Evolutionary conservation across 2,329 filamentous ascomycete species (phyloP), one percentile per base, ranked within the genome.

Genomic region (Curvularia eragrostidis): DNA sequence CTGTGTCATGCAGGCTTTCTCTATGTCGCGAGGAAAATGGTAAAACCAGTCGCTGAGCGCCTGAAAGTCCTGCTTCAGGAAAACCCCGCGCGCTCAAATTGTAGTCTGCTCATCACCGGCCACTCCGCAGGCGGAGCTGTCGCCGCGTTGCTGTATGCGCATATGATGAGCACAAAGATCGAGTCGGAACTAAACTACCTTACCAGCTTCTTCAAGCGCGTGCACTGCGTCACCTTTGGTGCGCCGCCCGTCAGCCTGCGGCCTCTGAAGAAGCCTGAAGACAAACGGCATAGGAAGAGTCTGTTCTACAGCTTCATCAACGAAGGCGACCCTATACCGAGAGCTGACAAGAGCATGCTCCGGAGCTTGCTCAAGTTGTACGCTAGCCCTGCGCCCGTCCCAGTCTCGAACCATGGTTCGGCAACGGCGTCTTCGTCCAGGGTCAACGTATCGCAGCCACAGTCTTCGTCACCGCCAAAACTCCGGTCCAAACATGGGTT

Each of bases 211-310:
- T 95, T 96, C 79, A 89, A 88, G 69, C 83, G 91, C 41, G 84
- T 96, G 3, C 91, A 96, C 75, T 96, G 92, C 76, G 81, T 96
- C 39, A 93, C 89, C 0, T 96, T 96, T 66, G 92, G 92, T n/a
- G 84, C 91, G 0, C 92, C 92, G 1, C 91, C 92, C 0, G 82
- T 96, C 1, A 89, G 87, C 19, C 81, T 93, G 0, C 80, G 90
- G 1, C 90, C 91, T 0, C 77, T 96, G 2, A 70, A 81, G 26
- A 89, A 85, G 63, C 87, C 89, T 0, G 66, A 66, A 3, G 65
- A 73, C 12, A 67, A 69, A 39, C 64, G 70, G 3, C 73, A 81
- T 4, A 75, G 81, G 26, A 92, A 90, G 70, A 92, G 87, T 56
- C 73, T 94, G 4, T 96, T 96, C 72, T 83, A 91, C 51, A 86